Base-by-base conservation (phyloP, 257 asterid genomes). In the Catharanthus roseus region DNA sequence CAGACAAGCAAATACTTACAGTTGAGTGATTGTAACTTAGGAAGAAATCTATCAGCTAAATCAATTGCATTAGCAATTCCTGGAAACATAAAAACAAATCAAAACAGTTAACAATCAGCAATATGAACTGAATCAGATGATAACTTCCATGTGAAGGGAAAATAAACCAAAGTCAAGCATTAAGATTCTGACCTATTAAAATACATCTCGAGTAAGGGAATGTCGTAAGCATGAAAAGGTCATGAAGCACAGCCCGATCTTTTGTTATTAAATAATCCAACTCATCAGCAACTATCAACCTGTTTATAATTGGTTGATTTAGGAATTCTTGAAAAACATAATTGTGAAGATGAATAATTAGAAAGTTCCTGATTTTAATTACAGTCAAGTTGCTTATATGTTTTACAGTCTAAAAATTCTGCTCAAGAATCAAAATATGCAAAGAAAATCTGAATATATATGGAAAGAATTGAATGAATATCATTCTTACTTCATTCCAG, bases 31-130 rank as follows among this genome's bases (percentile, higher is more conserved):
- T 88, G 95, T 72, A 95, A 84, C 78, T 90, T 95, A 28, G 98
- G 98, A 38, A 95, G 96, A 85, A 95, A 95, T 74, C 89, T 88
- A 80, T 91, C 97, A 12, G 99, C 97, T 65, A 95, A 79, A 82
- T 95, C 98, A 80, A 95, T 95, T 56, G 99, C 97, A 86, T 95
- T 95, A 51, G 97, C 97, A 41, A 91, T 83, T 80, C 99, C 98
- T 95, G 93, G 50, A 81, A 72, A 78, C 77, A 62, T 47, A 71
- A 78, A 79, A 66, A 72, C 45, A 60, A 65, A 39, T 54, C 2
- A 74, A n/a, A 74, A 82, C 61, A 77, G 65, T 58, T 34, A 45
- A 28, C 4, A 41, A 36, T 64, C 28, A 41, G 18, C 16, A 33
- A 38, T 24, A 21, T 31, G 33, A 65, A 42, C 34, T 13, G 36